Evolutionary conservation across 2,329 filamentous ascomycete genomes (phyloP).

Genomic region (Orbilia blumenaviensis): DNA sequence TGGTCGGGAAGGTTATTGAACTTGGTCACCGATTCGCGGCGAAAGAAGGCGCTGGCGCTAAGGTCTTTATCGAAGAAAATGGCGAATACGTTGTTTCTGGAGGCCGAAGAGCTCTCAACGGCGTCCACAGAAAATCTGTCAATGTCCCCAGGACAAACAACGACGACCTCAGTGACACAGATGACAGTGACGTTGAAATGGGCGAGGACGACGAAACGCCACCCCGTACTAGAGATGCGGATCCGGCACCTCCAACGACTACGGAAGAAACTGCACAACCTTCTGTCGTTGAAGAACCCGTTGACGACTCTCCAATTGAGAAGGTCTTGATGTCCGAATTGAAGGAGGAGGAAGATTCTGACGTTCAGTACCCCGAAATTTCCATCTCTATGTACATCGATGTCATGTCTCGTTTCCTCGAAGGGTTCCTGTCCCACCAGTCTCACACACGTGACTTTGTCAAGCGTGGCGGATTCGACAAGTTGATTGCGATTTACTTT

Average conservation of each 20-base stretch:
- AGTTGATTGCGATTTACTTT: slow-evolving; percentile 82
- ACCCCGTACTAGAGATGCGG: slow-evolving; percentile 33
- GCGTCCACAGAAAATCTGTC: slow-evolving; percentile 59
- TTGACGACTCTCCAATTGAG: slow-evolving; percentile 56
- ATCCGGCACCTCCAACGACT: slow-evolving; percentile 54
- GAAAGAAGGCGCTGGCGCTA: slow-evolving; percentile 77
- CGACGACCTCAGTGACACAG: slow-evolving; percentile 52
- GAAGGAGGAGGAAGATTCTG: slow-evolving; percentile 64
- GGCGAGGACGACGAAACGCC: slow-evolving; percentile 64
- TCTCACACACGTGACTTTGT: slow-evolving; percentile 78
- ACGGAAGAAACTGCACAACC: slow-evolving; percentile 55
- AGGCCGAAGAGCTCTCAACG: slow-evolving; percentile 62
- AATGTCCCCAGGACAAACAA: slow-evolving; percentile 33
- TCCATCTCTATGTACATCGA: slow-evolving; percentile 75
- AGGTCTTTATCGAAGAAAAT: slow-evolving; percentile 72
- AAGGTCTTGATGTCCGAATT: slow-evolving; percentile 62
- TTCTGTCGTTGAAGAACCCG: slow-evolving; percentile 32
- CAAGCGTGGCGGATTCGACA: slow-evolving; percentile 80
- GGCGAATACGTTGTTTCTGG: slow-evolving; percentile 71
- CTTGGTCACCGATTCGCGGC: slow-evolving; percentile 76
- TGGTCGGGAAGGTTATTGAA: slow-evolving; percentile 82
- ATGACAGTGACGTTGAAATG: slow-evolving; percentile 71
- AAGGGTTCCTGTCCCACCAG: slow-evolving; percentile 78
- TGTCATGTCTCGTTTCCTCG: slow-evolving; percentile 79
- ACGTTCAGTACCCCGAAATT: slow-evolving; percentile 63